A percentile compares a stretch with the other conserved stretches of the same genome.
Evolutionary conservation across 768 basidiomycete genomes (phyloP).

Genomic region (Jaapia argillacea): DNA sequence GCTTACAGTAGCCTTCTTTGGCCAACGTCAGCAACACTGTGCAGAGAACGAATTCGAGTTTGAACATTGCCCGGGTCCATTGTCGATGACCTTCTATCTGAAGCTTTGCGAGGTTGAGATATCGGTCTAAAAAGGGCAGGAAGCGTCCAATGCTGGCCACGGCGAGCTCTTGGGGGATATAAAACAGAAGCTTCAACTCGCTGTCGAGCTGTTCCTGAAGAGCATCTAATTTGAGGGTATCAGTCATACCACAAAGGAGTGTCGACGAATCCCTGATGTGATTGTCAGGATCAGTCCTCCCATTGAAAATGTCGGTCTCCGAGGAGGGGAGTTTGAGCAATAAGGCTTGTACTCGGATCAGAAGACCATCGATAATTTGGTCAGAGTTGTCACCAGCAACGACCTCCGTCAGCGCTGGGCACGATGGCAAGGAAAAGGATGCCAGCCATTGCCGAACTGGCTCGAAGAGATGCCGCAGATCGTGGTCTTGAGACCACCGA

Average conservation of each 20-base stretch:
- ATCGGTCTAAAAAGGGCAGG: slow-evolving; percentile 70
- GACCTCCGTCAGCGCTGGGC: not conserved
- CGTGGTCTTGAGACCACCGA: slow-evolving; percentile 10
- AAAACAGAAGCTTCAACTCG: too few species aligned
- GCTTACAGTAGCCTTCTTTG: slow-evolving; percentile 88
- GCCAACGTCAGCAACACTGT: slow-evolving; percentile 66
- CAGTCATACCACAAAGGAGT: not conserved
- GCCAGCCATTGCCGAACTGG: slow-evolving; percentile 23
- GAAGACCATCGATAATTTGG: not conserved
- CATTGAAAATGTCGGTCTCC: slow-evolving; percentile 5
- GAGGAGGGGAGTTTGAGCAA: not conserved
- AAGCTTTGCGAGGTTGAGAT: slow-evolving; percentile 43
- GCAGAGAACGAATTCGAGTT: slow-evolving; percentile 71
- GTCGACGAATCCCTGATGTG: too few species aligned
- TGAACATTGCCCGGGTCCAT: slow-evolving; percentile 76
- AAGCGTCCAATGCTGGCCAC: too few species aligned
- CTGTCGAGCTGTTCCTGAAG: too few species aligned
- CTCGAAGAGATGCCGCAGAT: slow-evolving; percentile 18
- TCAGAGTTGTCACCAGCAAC: not conserved
- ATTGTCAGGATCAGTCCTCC: too few species aligned
- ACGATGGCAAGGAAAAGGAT: slow-evolving; percentile 3
- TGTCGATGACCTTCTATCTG: slow-evolving; percentile 46
- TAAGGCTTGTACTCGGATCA: not conserved
- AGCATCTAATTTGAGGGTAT: not conserved
- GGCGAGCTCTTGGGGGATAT: not conserved